Conservation (phyloP, 108 stramenopile species). For the Nannochloropsis gaditana region DNA sequence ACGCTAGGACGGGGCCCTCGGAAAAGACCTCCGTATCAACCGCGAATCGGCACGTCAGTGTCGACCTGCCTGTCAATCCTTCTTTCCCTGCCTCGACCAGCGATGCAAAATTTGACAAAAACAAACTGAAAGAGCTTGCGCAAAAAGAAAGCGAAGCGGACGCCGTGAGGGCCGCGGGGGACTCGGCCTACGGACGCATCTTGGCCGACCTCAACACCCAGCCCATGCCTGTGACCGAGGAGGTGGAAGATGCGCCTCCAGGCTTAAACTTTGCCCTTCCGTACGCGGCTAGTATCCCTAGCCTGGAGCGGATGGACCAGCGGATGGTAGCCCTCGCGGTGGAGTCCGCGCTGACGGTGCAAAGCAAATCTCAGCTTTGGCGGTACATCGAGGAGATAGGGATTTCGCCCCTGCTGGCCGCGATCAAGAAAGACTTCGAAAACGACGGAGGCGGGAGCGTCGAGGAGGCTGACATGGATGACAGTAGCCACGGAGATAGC, state of each 20-base stretch:
- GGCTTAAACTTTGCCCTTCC: background rate
- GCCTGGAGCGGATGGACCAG: background rate
- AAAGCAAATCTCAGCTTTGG: constrained; percentile 8
- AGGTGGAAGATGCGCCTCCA: background rate
- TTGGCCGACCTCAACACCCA: background rate
- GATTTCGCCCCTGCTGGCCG: background rate
- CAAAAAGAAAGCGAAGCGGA: constrained; percentile 1
- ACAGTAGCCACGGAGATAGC: background rate
- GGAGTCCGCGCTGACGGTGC: background rate
- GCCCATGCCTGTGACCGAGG: background rate
- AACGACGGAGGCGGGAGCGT: background rate
- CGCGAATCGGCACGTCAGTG: background rate
- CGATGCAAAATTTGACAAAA: background rate
- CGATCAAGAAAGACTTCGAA: constrained; percentile 8
- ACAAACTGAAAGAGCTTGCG: background rate
- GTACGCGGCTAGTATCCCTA: background rate
- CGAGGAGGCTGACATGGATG: background rate
- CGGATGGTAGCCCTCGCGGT: background rate
- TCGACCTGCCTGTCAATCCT: background rate
- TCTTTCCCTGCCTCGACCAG: background rate
- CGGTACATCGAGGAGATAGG: background rate
- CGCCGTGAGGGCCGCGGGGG: background rate
- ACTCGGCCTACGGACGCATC: constrained; percentile 16
- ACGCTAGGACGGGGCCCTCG: too few relatives aligned
- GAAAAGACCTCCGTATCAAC: too few relatives aligned